A percentile compares a stretch with the other conserved stretches of the same genome.
Conservation (phyloP, 768 basidiomycete species). For the Collybia sordida region DNA sequence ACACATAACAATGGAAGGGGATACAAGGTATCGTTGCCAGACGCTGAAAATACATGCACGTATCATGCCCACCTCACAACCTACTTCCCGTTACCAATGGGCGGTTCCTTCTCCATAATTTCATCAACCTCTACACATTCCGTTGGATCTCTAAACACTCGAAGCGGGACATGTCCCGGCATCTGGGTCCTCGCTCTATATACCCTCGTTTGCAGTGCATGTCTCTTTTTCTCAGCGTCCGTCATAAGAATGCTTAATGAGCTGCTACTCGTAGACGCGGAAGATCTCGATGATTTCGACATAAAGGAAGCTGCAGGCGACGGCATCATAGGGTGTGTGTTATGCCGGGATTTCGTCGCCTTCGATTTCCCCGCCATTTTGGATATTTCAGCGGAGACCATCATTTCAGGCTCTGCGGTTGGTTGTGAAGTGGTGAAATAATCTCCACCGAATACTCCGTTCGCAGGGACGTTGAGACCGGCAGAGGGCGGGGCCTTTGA, state of each 20-base stretch:
- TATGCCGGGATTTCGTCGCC: slow-evolving; percentile 1
- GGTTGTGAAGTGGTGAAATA: slow-evolving; percentile 21
- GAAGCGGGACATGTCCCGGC: slow-evolving; percentile 54
- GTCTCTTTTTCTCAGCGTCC: slow-evolving; percentile 55
- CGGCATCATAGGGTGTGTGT: neutral
- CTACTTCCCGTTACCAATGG: too few relatives aligned
- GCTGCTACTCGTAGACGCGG: slow-evolving; percentile 1
- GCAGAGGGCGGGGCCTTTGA: neutral
- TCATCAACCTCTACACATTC: slow-evolving; percentile 67
- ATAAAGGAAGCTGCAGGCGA: slow-evolving; percentile 2
- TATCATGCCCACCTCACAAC: too few relatives aligned
- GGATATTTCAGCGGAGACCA: neutral
- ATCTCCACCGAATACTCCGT: slow-evolving; percentile 1
- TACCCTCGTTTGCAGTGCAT: slow-evolving; percentile 63
- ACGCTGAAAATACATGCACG: too few relatives aligned
- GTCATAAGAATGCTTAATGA: slow-evolving; percentile 23
- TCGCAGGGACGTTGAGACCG: neutral
- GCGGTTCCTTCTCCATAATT: slow-evolving; percentile 31
- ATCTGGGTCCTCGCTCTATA: slow-evolving; percentile 60
- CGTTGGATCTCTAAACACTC: slow-evolving; percentile 65
- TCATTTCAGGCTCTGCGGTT: slow-evolving; percentile 22
- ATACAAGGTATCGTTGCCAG: too few relatives aligned
- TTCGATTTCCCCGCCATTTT: slow-evolving; percentile 4
- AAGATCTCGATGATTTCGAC: slow-evolving; percentile 9
- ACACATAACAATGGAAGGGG: too few relatives aligned